These are phyloP conservation scores for Mycosarcoma maydis DNA, from an alignment of 1,284 basidiomycete genomes.

Conservation along the genomic window DNA sequence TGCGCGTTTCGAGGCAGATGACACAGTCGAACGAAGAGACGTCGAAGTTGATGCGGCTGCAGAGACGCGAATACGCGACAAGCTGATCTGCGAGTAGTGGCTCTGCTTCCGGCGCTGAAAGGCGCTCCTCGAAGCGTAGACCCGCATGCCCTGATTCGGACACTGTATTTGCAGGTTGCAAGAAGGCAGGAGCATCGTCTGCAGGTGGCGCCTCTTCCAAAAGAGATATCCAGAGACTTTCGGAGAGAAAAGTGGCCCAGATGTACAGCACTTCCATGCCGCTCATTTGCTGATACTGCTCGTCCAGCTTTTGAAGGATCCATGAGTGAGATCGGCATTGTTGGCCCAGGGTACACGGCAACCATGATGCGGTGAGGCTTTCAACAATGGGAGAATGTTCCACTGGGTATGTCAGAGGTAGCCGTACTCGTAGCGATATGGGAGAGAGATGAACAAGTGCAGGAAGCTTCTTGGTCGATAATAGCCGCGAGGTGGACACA, in stretches of 20 bases:
- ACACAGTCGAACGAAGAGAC: slow-evolving; percentile 43
- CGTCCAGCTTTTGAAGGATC: slow-evolving; percentile 21
- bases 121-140: slow-evolving; percentile 24
- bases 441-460: slow-evolving; percentile 32
- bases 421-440: slow-evolving; percentile 18
- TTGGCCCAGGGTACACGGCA: neutral
- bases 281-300: slow-evolving; percentile 25
- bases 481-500: no score
- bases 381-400: slow-evolving; percentile 22
- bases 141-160: neutral
- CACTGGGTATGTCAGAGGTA: slow-evolving; percentile 32
- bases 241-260: slow-evolving; percentile 35
- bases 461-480: slow-evolving; percentile 6
- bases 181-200: slow-evolving; percentile 5
- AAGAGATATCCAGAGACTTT: slow-evolving; percentile 34
- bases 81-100: slow-evolving; percentile 32
- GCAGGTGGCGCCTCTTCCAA: slow-evolving; percentile 5
- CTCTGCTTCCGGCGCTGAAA: slow-evolving; percentile 2
- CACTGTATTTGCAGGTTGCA: neutral
- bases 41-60: slow-evolving; percentile 39
- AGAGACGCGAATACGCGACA: slow-evolving; percentile 27
- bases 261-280: slow-evolving; percentile 44
- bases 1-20: slow-evolving; percentile 50
- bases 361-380: slow-evolving; percentile 33
- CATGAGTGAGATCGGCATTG: slow-evolving; percentile 1